Evolutionary conservation across 2,329 filamentous ascomycete genomes (phyloP), one percentile per base, ranked within the genome.

Genomic region (Eurotiales sp.): DNA sequence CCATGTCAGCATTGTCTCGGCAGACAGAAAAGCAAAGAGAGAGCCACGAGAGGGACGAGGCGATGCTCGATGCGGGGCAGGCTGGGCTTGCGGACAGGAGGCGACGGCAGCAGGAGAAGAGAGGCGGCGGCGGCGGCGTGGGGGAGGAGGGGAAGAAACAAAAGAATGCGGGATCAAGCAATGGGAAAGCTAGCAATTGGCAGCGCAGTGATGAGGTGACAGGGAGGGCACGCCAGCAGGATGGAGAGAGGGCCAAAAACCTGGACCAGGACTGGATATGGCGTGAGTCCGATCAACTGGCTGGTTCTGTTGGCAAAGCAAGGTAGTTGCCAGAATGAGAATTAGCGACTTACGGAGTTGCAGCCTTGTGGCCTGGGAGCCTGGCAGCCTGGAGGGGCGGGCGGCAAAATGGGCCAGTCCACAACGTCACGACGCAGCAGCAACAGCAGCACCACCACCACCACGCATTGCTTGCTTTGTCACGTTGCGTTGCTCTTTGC

Each of bases 1-100:
- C 79, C 81, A 83, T 84, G 68, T 75, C 80, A 74, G 71, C 70
- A 59, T 61, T 51, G 56, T 56, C 21, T 19, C 22, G 19, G 23
- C 17, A 40, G 29, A 25, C 2, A 36, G 14, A 36, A 17, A 36
- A 36, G 34, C 7, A 36, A 17, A 36, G 34, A 19, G 17, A 6
- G 10, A 41, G 17, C 36, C 17, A 32, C 36, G 12, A 17, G 36
- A 34, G 25, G 5, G 10, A 10, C 25, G 10, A 27, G 25, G 25
- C 25, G 25, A 27, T 27, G 25, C 40, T 21, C 30, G 29, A 50
- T 36, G 53, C 50, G 42, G 50, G 50, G 41, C 32, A 36, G 17
- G 19, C 32, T n/a, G 39, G 46, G 36, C 34, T 23, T n/a, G 46
- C 36, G 25, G 27, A 25, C n/a, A 34, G 36, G 8, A 17, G 21